These are phyloP conservation scores for Scedosporium dehoogii DNA, from an alignment of 2,329 filamentous ascomycete species.

Conservation along the genomic window DNA sequence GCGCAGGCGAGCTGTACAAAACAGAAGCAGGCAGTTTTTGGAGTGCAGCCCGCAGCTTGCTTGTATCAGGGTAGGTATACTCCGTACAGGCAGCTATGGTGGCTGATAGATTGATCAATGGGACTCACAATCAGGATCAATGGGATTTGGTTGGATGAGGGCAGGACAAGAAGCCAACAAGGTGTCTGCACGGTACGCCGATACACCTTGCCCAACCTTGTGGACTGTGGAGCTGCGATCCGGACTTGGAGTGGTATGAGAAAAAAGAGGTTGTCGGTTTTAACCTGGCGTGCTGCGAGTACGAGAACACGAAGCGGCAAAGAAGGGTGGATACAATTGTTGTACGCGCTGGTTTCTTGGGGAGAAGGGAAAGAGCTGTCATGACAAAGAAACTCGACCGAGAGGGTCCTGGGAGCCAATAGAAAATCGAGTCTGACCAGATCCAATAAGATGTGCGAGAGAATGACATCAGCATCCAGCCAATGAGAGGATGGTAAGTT, in stretches of 20 bases:
- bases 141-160: not conserved
- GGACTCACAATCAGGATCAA: not conserved
- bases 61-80: not conserved
- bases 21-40: not conserved
- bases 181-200: not conserved
- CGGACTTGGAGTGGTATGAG: not conserved
- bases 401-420: too few species aligned
- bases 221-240: not conserved
- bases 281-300: not conserved
- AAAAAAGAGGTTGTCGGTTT: not conserved
- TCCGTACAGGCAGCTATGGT: too few species aligned
- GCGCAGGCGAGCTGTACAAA: not conserved
- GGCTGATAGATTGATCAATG: not conserved
- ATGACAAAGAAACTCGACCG: too few species aligned
- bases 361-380: too few species aligned
- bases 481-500: too few species aligned
- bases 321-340: not conserved
- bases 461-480: too few species aligned
- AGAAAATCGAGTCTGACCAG: too few species aligned
- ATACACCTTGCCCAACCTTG: not conserved
- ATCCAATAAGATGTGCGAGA: too few species aligned
- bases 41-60: not conserved
- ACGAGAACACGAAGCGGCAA: not conserved
- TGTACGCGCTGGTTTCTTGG: too few species aligned
- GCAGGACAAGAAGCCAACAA: not conserved